Evolutionary conservation across 331 rosid genomes (phyloP).

Genomic region (Quercus lobata): DNA sequence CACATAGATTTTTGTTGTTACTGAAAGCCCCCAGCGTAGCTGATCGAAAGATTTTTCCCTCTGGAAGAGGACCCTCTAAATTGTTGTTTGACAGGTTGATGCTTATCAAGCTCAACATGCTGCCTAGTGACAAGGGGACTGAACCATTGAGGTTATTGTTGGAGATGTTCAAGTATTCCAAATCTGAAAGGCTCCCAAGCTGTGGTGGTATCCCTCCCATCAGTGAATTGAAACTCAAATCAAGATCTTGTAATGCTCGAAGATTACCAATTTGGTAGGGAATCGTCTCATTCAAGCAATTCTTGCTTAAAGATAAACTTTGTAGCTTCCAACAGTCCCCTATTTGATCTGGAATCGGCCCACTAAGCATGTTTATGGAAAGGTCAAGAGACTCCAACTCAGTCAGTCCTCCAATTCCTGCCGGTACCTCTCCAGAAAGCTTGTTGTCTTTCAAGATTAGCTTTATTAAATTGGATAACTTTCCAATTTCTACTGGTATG

Average conservation of each 20-base stretch:
- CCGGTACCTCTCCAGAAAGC: constrained; percentile 20
- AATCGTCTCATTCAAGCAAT: constrained; percentile 19
- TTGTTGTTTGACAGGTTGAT: constrained; percentile 25
- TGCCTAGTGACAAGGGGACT: constrained; percentile 9
- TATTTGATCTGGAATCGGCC: constrained; percentile 16
- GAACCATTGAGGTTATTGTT: constrained; percentile 25
- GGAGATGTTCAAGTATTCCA: constrained; percentile 21
- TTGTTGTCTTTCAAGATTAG: neutral
- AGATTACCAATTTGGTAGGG: constrained; percentile 24
- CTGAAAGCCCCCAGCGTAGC: constrained; percentile 4
- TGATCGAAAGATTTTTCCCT: constrained; percentile 5
- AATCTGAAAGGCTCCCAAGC: constrained; percentile 9
- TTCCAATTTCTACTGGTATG: constrained; percentile 17
- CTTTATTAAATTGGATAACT: neutral
- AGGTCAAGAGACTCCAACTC: constrained; percentile 17
- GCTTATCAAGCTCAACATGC: constrained; percentile 14
- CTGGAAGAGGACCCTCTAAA: constrained; percentile 32
- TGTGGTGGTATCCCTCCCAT: constrained; percentile 13
- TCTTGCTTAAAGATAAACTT: constrained; percentile 9
- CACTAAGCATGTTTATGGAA: constrained; percentile 22
- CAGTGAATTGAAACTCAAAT: constrained; percentile 29
- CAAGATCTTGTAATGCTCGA: constrained; percentile 13
- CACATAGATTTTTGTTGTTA: constrained; percentile 24
- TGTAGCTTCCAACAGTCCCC: constrained; percentile 15
- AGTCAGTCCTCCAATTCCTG: constrained; percentile 4